Evolutionary conservation across 169 alveolate species (phyloP), one percentile per base, ranked within the genome.

Genomic region (Plasmodium reichenowi): DNA sequence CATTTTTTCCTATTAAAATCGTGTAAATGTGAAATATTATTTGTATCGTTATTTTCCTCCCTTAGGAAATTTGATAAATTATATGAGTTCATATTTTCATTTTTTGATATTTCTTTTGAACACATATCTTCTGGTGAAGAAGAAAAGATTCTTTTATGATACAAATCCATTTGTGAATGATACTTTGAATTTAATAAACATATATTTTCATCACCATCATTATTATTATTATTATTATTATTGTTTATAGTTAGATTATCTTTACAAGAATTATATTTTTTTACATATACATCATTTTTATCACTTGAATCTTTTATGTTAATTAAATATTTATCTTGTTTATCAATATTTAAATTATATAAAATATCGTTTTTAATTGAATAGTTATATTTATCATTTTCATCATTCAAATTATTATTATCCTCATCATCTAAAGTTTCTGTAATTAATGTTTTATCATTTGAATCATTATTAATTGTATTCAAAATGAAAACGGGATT

Each of bases 1-100:
- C 56, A n/a, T n/a, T 76, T 66, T 32, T 76, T 6, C 20, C n/a
- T 64, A 63, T 76, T 63, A 74, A 29, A 52, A 74, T 60, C 20
- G 17, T 60, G 13, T 52, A 43, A 45, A 58, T 59, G 59, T 74
- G 54, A 74, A 60, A 59, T 48, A 48, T 59, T 13, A 59, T 74
- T 54, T 24, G 59, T 22, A 15, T 74, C 62, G 24, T 22, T 45
- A 12, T 59, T 62, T 17, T 64, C 45, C 29, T 45, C 43, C 9
- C 26, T n/a, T 38, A 48, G 12, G 17, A 66, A 29, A 59, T 58
- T 47, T 29, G 29, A 47, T 56, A 12, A 15, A 9, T 38, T 38
- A 38, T 56, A 6, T 15, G 64, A 15, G 13, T 24, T 38, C 15
- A 17, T 29, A 12, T 32, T 66, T 66, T 24, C 74, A 66, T 32